Evolutionary conservation across 148 eudicot genomes (phyloP).

Genomic region (Hydrangea macrophylla): DNA sequence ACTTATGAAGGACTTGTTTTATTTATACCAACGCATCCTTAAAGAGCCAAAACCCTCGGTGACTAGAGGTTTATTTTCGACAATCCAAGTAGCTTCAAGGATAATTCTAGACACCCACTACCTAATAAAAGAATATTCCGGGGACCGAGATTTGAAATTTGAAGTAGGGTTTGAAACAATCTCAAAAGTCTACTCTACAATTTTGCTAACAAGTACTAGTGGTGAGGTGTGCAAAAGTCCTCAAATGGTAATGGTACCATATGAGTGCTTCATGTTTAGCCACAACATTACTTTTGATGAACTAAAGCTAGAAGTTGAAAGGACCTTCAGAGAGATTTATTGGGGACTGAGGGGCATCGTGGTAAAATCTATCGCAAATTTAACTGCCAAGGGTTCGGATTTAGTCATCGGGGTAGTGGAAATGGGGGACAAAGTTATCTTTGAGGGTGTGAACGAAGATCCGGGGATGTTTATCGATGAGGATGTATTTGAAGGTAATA

Average conservation of each 20-base stretch:
- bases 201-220: slow-evolving; percentile 26
- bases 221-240: background rate
- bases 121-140: slow-evolving; percentile 53
- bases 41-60: slow-evolving; percentile 38
- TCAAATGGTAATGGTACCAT: slow-evolving; percentile 35
- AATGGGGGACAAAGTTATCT: slow-evolving; percentile 42
- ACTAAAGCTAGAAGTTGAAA: slow-evolving; percentile 57
- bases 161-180: slow-evolving; percentile 22
- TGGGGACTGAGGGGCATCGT: slow-evolving; percentile 50
- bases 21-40: slow-evolving; percentile 52
- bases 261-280: slow-evolving; percentile 38
- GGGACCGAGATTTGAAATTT: slow-evolving; percentile 20
- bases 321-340: slow-evolving; percentile 52
- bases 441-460: slow-evolving; percentile 36
- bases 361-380: slow-evolving; percentile 31
- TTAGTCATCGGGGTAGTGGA: slow-evolving; percentile 34
- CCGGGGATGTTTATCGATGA: background rate
- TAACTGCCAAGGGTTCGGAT: slow-evolving; percentile 32
- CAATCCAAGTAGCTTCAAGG: slow-evolving; percentile 68
- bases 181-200: slow-evolving; percentile 42
- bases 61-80: slow-evolving; percentile 25
- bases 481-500: slow-evolving; percentile 22
- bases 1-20: slow-evolving; percentile 58
- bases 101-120: slow-evolving; percentile 77
- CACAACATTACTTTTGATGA: slow-evolving; percentile 42